Evolutionary conservation across 2,329 filamentous ascomycete species (phyloP).

Genomic region (Coniochaeta sp.): DNA sequence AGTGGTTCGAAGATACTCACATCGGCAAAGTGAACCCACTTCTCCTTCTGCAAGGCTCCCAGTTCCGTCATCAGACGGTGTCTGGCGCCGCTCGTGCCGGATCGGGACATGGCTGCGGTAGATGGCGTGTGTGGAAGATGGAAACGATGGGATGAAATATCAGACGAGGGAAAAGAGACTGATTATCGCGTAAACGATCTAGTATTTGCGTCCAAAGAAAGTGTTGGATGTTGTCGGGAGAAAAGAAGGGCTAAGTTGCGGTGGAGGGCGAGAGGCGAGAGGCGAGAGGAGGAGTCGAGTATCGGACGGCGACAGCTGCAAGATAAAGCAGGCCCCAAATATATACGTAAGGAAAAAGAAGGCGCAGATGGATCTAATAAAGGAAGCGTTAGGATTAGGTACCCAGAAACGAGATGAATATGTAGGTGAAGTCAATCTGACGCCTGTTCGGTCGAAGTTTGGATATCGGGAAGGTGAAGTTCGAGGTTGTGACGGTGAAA

Average conservation of each 20-base stretch:
- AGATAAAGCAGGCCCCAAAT: no score
- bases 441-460: neutral
- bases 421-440: neutral
- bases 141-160: neutral
- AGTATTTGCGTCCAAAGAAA: no score
- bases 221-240: no score
- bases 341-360: no score
- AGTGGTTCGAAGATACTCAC: slow-evolving; percentile 38
- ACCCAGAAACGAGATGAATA: neutral
- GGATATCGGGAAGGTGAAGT: neutral
- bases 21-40: slow-evolving; percentile 80
- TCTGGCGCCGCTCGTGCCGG: slow-evolving; percentile 44
- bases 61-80: slow-evolving; percentile 87
- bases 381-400: no score
- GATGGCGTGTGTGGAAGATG: neutral
- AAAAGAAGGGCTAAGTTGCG: no score
- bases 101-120: neutral
- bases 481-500: no score
- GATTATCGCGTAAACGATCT: neutral
- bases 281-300: no score
- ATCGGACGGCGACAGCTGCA: no score
- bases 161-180: neutral
- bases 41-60: slow-evolving; percentile 75
- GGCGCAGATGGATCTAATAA: no score
- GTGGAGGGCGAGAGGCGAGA: no score